Percentiles rank a stretch among this genome's conserved stretches.
Conservation (phyloP, 495 filamentous ascomycete genomes). For the Hypoxylon fragiforme region DNA sequence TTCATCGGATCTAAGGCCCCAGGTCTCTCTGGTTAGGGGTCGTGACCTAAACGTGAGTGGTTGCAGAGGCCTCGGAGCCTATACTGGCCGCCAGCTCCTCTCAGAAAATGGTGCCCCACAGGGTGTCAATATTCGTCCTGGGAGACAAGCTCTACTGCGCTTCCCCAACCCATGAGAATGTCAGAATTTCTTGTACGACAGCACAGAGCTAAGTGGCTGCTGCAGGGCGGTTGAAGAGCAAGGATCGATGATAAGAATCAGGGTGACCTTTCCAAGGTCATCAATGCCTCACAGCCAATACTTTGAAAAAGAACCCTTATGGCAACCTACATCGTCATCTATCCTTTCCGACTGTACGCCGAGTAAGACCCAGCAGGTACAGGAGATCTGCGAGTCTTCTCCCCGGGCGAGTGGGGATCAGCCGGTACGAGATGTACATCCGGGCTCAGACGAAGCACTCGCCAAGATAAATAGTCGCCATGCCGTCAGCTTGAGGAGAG, state of each 20-base stretch:
- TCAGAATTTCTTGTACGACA: constrained; percentile 18
- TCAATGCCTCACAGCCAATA: constrained; percentile 27
- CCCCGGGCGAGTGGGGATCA: constrained; percentile 30
- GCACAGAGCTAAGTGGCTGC: background rate
- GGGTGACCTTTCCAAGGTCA: constrained; percentile 10
- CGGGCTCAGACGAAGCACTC: constrained; percentile 13
- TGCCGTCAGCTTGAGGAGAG: constrained; percentile 20
- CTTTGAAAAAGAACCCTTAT: constrained; percentile 17
- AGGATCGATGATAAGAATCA: constrained; percentile 27
- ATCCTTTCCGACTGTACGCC: constrained; percentile 33
- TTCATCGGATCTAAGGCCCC: constrained; percentile 26
- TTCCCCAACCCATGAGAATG: constrained; percentile 28
- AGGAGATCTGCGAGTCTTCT: constrained; percentile 31
- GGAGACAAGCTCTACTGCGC: constrained; percentile 32
- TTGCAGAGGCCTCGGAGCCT: background rate
- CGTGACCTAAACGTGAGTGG: constrained; percentile 2
- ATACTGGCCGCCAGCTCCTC: constrained; percentile 9
- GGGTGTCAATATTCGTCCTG: constrained; percentile 16
- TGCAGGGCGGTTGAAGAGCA: constrained; percentile 11
- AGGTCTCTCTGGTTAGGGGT: background rate
- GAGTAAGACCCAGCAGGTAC: constrained; percentile 32
- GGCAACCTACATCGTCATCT: constrained; percentile 34
- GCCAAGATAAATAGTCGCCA: constrained; percentile 36
- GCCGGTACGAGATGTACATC: constrained; percentile 18
- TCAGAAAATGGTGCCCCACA: constrained; percentile 1